Base-by-base conservation (phyloP, 2,329 filamentous ascomycete genomes). In the Colletotrichum chlorophyti region DNA sequence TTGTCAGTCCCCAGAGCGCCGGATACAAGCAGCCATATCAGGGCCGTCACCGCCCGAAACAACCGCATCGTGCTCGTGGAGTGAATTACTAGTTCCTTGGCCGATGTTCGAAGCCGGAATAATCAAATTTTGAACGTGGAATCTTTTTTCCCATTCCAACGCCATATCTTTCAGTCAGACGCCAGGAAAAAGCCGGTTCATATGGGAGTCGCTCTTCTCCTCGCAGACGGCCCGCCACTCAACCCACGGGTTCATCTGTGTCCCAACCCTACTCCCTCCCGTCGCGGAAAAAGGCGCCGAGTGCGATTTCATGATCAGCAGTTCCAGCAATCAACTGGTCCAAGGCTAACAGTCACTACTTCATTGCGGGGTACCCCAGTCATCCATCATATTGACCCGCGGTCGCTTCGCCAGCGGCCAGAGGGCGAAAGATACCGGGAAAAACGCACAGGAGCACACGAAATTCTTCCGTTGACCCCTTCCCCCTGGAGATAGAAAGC, bases 1-100 rank as follows among this genome's bases (percentile, higher is more conserved):
- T 79, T 72, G 49, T 73, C 70, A 4, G 73, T 76, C n/a, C 69
- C 71, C 53, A 49, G 42, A 6, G 61, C 63, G n/a, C 62, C 58
- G 54, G 64, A 69, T 11, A 46, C 34, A 10, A 57, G n/a, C 35
- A 57, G 34, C 52, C 40, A 60, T 15, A 60, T 8, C 24, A 58
- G 17, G 41, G 52, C 40, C 23, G 27, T 26, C 15, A 52, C 15
- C 17, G 27, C 17, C 23, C 8, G 27, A 19, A 58, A 41, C 31
- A 57, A 40, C 2, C 45, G 40, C 52, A 60, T 60, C 10, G 9
- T 17, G 37, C n/a, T 12, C 11, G n/a, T 5, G 27, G 5, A 38
- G 23, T 24, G 31, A 51, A 51, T n/a, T 23, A 4, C 12, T 15
- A n/a, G n/a, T n/a, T n/a, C 12, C 46, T 58, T 21, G 53, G 53